Conservation (phyloP, 2,329 filamentous ascomycete species). For the Thielaviopsis euricoi region DNA sequence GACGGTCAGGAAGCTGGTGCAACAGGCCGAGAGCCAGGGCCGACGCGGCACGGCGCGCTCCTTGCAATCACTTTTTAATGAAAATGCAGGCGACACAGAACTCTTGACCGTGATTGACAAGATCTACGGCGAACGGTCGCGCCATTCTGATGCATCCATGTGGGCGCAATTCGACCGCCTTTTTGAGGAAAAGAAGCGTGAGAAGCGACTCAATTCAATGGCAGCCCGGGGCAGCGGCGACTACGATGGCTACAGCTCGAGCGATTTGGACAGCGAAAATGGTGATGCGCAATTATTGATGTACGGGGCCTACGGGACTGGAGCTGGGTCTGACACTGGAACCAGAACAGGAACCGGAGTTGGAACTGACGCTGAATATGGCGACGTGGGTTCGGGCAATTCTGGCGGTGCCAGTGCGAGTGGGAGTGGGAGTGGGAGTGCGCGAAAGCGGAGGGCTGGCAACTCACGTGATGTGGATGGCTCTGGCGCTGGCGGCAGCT, state of each 20-base stretch:
- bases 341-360: no score
- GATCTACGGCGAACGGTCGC: constrained; percentile 41
- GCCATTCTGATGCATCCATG: constrained; percentile 36
- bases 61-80: constrained; percentile 42
- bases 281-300: not conserved
- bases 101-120: constrained; percentile 42
- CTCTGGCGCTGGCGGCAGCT: no score
- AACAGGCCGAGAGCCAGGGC: constrained; percentile 37
- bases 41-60: constrained; percentile 48
- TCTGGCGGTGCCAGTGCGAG: not conserved
- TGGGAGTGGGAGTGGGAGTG: constrained; percentile 1
- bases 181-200: constrained; percentile 36
- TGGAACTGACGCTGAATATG: not conserved
- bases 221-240: not conserved
- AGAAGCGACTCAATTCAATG: constrained; percentile 31
- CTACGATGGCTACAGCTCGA: not conserved
- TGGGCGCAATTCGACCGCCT: constrained; percentile 33
- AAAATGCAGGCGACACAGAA: constrained; percentile 31
- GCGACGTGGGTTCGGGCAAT: not conserved
- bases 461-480: constrained; percentile 8
- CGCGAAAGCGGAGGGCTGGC: constrained; percentile 7
- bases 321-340: no score
- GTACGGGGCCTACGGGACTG: not conserved
- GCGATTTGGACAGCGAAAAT: not conserved
- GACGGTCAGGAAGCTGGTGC: constrained; percentile 36